Percentiles rank a stretch among this genome's conserved stretches.
Conservation (phyloP, 495 filamentous ascomycete genomes). For the Hypoxylon fragiforme region DNA sequence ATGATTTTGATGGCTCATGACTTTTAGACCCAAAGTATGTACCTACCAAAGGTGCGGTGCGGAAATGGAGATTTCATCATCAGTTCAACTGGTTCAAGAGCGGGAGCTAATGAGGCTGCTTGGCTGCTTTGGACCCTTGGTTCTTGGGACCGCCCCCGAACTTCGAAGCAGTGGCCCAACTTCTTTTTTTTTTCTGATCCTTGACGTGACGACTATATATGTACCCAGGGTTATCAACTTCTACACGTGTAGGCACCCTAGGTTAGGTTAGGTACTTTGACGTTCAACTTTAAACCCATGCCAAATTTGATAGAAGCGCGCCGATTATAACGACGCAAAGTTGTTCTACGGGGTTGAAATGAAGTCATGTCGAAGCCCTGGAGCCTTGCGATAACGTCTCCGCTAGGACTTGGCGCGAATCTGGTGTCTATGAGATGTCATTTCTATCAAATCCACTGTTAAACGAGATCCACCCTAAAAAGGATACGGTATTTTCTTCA, state of each 20-base stretch:
- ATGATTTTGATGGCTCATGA: no score
- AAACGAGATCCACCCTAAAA: slow-evolving; percentile 24
- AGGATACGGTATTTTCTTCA: slow-evolving; percentile 11
- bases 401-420: slow-evolving; percentile 4
- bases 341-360: slow-evolving; percentile 15
- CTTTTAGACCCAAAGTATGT: no score
- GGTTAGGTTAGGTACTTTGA: no score
- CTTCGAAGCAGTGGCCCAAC: slow-evolving; percentile 2
- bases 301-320: no score
- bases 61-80: slow-evolving; percentile 17
- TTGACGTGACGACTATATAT: slow-evolving; percentile 2
- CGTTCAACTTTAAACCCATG: no score
- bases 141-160: slow-evolving; percentile 12
- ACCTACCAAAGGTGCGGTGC: background rate
- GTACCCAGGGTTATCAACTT: background rate
- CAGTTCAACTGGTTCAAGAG: slow-evolving; percentile 9
- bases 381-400: slow-evolving; percentile 28
- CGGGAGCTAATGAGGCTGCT: slow-evolving; percentile 26
- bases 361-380: slow-evolving; percentile 6
- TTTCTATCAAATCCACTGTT: slow-evolving; percentile 24
- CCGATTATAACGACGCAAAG: no score
- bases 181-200: background rate
- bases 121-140: no score
- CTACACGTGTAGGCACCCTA: no score
- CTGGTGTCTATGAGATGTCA: slow-evolving; percentile 27